These are phyloP conservation scores for Fusarium concolor DNA, from an alignment of 2,329 filamentous ascomycete genomes.

Conservation along the genomic window DNA sequence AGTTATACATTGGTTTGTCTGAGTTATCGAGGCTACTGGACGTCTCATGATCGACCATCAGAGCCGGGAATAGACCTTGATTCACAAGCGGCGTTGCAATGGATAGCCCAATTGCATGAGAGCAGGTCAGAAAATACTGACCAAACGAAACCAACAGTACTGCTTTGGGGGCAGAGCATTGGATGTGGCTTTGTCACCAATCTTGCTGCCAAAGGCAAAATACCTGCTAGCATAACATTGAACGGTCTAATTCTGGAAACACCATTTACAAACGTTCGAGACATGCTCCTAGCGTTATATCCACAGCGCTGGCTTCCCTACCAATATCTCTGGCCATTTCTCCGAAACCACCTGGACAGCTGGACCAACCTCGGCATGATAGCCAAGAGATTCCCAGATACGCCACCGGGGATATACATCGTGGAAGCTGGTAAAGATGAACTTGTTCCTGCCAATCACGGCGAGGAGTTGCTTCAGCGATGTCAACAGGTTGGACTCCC, in stretches of 20 bases:
- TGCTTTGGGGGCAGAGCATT: conserved; percentile 84
- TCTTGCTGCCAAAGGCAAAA: conserved; percentile 56
- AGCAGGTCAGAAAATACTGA: conserved; percentile 30
- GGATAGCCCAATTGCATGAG: conserved; percentile 63
- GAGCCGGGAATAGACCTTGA: conserved; percentile 78
- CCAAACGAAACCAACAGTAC: conserved; percentile 53
- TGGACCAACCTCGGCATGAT: conserved; percentile 62
- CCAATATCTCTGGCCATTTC: conserved; percentile 77
- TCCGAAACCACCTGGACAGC: conserved; percentile 72
- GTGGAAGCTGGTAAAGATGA: conserved; percentile 70
- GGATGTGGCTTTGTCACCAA: conserved; percentile 78
- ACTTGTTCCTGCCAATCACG: conserved; percentile 66
- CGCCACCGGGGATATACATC: conserved; percentile 58
- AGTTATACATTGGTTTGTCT: conserved; percentile 65
- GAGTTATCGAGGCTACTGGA: conserved; percentile 82
- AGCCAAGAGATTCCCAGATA: conserved; percentile 41
- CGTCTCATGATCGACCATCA: conserved; percentile 75
- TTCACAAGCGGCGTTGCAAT: conserved; percentile 71
- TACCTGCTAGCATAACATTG: conserved; percentile 55
- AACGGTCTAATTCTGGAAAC: conserved; percentile 76
- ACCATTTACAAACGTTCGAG: conserved; percentile 76
- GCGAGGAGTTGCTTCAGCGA: conserved; percentile 57
- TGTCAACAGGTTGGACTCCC: conserved; percentile 61
- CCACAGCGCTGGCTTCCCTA: conserved; percentile 86
- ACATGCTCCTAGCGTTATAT: conserved; percentile 78